Conservation (phyloP, 176 grass and related monocot genomes). For the maize (Zea mays) region DNA sequence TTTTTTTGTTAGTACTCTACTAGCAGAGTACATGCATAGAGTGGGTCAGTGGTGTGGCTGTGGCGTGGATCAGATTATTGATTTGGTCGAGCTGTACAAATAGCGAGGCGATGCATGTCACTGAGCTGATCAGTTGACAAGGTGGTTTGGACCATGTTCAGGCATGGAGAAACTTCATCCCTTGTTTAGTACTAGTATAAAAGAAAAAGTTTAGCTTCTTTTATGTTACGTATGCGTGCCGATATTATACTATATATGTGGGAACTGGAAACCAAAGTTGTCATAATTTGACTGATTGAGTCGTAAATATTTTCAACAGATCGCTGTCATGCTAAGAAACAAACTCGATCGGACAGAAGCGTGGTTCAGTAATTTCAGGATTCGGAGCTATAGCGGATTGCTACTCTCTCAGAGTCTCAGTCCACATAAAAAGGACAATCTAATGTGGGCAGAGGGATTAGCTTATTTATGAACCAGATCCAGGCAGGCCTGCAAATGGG, state of each 20-base stretch:
- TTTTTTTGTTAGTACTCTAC: neutral
- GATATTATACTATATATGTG: too few species aligned
- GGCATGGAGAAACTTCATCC: conserved; percentile 58
- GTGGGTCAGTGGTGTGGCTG: neutral
- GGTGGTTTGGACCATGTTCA: conserved; percentile 54
- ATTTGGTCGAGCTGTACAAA: conserved; percentile 45
- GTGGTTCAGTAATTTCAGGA: neutral
- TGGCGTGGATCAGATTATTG: conserved; percentile 9
- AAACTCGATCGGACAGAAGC: neutral
- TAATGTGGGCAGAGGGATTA: neutral
- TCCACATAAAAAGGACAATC: too few species aligned
- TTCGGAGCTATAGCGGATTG: neutral
- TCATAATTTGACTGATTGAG: neutral
- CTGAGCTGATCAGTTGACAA: conserved; percentile 49
- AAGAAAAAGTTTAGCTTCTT: neutral
- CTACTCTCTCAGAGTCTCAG: neutral
- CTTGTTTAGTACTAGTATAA: conserved; percentile 34
- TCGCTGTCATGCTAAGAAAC: neutral
- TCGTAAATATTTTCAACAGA: neutral
- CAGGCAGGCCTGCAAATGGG: too few species aligned
- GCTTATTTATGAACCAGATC: neutral
- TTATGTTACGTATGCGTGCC: neutral
- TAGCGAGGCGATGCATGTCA: conserved; percentile 59
- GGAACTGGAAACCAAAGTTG: conserved; percentile 2
- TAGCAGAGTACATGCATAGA: conserved; percentile 30